phyloP scores from a whole-genome alignment of 768 basidiomycete genomes.

The Hysterangium stoloniferum region DNA sequence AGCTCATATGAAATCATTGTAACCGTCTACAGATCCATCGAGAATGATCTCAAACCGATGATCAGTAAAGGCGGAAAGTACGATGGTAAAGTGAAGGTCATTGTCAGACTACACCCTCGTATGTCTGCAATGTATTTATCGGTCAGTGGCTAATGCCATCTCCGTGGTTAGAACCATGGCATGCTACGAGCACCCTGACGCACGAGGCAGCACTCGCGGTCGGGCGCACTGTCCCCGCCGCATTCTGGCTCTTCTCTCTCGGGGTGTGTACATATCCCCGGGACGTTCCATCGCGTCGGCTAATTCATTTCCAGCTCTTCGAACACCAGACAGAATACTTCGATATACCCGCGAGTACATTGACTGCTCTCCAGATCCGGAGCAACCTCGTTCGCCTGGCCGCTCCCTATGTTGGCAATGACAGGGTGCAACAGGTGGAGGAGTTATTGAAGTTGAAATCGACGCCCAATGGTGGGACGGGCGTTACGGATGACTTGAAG shows the following conservation, averaged over 20 bases:
- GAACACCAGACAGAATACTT: slow-evolving; percentile 70
- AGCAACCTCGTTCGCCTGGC: slow-evolving; percentile 62
- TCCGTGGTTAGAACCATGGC: slow-evolving; percentile 63
- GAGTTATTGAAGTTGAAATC: slow-evolving; percentile 56
- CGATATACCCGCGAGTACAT: slow-evolving; percentile 60
- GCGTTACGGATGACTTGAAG: slow-evolving; percentile 79
- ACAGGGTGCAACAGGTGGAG: slow-evolving; percentile 44
- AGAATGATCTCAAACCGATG: slow-evolving; percentile 52
- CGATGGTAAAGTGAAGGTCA: slow-evolving; percentile 62
- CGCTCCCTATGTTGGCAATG: slow-evolving; percentile 40
- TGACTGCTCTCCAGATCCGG: slow-evolving; percentile 67
- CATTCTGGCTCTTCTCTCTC: slow-evolving; percentile 74
- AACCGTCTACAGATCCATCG: slow-evolving; percentile 30
- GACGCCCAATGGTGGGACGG: slow-evolving; percentile 71
- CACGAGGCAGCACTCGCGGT: slow-evolving; percentile 83
- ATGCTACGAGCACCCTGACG: slow-evolving; percentile 60
- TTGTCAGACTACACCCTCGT: slow-evolving; percentile 48
- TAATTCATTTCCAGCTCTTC: slow-evolving; percentile 48
- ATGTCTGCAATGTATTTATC: slow-evolving; percentile 5
- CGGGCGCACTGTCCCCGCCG: slow-evolving; percentile 57
- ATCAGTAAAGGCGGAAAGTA: slow-evolving; percentile 33
- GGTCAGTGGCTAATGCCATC: background rate
- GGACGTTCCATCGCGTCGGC: background rate
- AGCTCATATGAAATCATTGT: background rate
- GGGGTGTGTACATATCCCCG: slow-evolving; percentile 30